Conservation (phyloP, 345 rosid genomes). For the Arabidopsis arenosa region DNA sequence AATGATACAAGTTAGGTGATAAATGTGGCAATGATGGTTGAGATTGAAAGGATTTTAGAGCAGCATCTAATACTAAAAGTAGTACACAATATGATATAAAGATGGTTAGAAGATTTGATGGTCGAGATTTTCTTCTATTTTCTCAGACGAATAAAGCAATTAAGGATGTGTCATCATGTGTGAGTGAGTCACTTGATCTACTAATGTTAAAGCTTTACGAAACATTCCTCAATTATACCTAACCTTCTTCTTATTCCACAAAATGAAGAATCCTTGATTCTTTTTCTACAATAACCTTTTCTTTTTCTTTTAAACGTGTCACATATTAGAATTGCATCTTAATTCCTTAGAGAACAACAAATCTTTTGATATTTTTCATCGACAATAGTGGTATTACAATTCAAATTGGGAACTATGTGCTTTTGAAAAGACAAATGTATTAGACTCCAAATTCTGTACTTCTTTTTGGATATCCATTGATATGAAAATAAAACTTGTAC, state of each 20-base stretch:
- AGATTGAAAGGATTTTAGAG: slow-evolving; percentile 11
- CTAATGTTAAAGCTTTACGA: slow-evolving; percentile 40
- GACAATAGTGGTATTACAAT: slow-evolving; percentile 14
- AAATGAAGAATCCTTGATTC: not conserved
- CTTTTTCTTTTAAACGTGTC: not conserved
- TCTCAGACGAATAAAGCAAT: not conserved
- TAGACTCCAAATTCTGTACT: slow-evolving; percentile 27
- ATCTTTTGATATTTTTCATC: not conserved
- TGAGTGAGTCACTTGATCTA: slow-evolving; percentile 27
- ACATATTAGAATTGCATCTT: not conserved
- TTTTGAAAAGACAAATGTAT: slow-evolving; percentile 1
- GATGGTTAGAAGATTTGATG: slow-evolving; percentile 30
- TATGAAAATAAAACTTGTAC: slow-evolving; percentile 15
- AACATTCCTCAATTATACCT: slow-evolving; percentile 37
- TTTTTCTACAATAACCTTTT: slow-evolving; percentile 15
- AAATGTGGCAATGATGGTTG: not conserved
- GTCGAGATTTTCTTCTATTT: not conserved
- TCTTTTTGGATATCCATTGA: not conserved
- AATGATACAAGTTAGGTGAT: not conserved
- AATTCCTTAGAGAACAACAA: not conserved
- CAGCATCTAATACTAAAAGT: not conserved
- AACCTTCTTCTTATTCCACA: slow-evolving; percentile 9
- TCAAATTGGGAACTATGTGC: slow-evolving; percentile 37
- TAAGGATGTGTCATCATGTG: slow-evolving; percentile 19
- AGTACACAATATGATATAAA: not conserved